Percentiles rank a stretch among this genome's conserved stretches.
Evolutionary conservation across 495 filamentous ascomycete species (phyloP).

Genomic region (Penicillium dipodomyicola): DNA sequence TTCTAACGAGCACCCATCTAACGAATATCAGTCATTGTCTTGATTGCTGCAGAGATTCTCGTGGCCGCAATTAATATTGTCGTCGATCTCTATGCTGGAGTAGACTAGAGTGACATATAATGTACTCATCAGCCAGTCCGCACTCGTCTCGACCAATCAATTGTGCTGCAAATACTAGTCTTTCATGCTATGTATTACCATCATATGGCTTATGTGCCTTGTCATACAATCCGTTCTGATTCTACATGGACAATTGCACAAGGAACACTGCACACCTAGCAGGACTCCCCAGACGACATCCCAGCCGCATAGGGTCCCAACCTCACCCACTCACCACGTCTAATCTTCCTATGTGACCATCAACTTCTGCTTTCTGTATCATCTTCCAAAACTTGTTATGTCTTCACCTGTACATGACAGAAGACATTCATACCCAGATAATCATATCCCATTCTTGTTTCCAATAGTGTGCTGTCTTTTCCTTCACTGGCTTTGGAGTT

Average conservation of each 20-base stretch:
- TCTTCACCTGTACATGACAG: conserved; percentile 10
- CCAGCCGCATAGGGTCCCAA: not conserved
- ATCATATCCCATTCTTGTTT: conserved; percentile 8
- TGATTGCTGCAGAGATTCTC: conserved; percentile 94
- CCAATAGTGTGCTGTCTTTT: conserved; percentile 10
- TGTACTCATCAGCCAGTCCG: conserved; percentile 88
- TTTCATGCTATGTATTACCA: not conserved
- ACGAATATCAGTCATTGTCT: conserved; percentile 68
- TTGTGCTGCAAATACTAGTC: not conserved
- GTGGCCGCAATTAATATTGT: conserved; percentile 94
- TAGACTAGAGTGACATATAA: conserved; percentile 70
- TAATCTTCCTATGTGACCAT: not conserved
- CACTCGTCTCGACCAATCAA: conserved; percentile 36
- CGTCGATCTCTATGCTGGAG: conserved; percentile 87
- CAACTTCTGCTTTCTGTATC: conserved; percentile 1
- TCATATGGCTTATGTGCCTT: not conserved
- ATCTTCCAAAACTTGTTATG: not conserved
- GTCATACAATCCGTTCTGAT: not conserved
- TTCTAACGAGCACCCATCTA: conserved; percentile 8
- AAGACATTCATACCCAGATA: conserved; percentile 7
- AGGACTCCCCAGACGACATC: not conserved
- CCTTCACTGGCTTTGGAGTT: conserved; percentile 18
- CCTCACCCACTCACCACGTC: not conserved
- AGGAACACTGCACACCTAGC: not conserved
- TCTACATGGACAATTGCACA: not conserved